phyloP scores from a whole-genome alignment of 768 basidiomycete genomes.

The Tricholomella constricta region DNA sequence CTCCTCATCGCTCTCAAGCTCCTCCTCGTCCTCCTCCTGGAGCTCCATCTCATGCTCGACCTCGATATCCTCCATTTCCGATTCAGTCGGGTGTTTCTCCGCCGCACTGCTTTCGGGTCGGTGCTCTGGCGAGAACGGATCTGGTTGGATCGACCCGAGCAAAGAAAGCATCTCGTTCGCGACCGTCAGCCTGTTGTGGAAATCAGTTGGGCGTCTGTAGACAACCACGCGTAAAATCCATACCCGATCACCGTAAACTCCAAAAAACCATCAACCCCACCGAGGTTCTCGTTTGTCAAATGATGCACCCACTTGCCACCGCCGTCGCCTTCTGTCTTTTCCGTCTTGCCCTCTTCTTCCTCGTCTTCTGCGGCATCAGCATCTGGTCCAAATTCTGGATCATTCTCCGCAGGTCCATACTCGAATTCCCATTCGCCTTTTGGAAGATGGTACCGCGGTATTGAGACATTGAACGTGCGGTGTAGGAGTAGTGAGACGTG shows the following conservation, averaged over 20 bases:
- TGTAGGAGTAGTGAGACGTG: slow-evolving; percentile 90
- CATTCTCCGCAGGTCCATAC: slow-evolving; percentile 79
- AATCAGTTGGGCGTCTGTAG: slow-evolving; percentile 6
- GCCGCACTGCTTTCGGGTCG: slow-evolving; percentile 27
- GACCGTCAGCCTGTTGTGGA: slow-evolving; percentile 65
- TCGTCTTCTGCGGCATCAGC: slow-evolving; percentile 23
- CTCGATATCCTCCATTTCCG: slow-evolving; percentile 23
- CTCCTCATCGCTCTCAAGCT: slow-evolving; percentile 24
- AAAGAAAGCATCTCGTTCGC: slow-evolving; percentile 94
- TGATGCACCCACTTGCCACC: slow-evolving; percentile 83
- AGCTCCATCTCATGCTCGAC: slow-evolving; percentile 16
- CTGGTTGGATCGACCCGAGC: slow-evolving; percentile 76
- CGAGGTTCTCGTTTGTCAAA: slow-evolving; percentile 66
- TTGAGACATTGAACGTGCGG: slow-evolving; percentile 92
- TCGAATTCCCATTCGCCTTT: slow-evolving; percentile 82
- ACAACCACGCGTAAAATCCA: slow-evolving; percentile 22
- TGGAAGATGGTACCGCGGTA: slow-evolving; percentile 90
- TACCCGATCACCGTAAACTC: slow-evolving; percentile 91
- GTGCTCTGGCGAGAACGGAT: slow-evolving; percentile 73
- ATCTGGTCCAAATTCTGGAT: slow-evolving; percentile 64
- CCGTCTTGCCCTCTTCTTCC: slow-evolving; percentile 21
- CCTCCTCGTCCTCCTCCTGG: slow-evolving; percentile 21
- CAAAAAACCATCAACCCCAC: slow-evolving; percentile 64
- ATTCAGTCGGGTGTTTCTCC: slow-evolving; percentile 15
- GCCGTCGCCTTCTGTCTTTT: slow-evolving; percentile 38